These are phyloP conservation scores for Calamus simplicifolius DNA, from an alignment of 176 grass and related monocot species.

Conservation along the genomic window DNA sequence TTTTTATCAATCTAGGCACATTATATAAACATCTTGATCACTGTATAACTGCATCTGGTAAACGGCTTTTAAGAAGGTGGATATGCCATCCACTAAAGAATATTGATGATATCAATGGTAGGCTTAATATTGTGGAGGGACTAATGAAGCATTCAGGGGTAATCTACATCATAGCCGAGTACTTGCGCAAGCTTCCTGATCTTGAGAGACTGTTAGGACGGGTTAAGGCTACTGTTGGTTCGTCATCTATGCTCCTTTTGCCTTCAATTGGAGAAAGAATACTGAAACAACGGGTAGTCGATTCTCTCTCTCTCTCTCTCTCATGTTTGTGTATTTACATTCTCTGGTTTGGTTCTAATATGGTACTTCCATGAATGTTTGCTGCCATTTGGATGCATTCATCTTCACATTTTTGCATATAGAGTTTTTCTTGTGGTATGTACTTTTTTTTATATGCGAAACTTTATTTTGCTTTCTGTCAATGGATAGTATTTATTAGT, in stretches of 20 bases:
- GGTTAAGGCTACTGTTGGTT: conserved; percentile 69
- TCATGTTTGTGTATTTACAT: too few species aligned
- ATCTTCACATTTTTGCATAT: too few species aligned
- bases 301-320: not conserved
- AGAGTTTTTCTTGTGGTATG: too few species aligned
- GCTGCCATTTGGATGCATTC: too few species aligned
- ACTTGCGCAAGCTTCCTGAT: conserved; percentile 66
- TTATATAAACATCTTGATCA: conserved; percentile 90
- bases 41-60: conserved; percentile 76
- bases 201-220: conserved; percentile 78
- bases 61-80: conserved; percentile 83
- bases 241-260: conserved; percentile 41
- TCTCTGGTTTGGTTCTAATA: too few species aligned
- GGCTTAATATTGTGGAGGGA: conserved; percentile 71
- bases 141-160: conserved; percentile 62
- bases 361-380: too few species aligned
- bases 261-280: conserved; percentile 65
- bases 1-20: conserved; percentile 40
- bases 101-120: conserved; percentile 54
- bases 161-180: conserved; percentile 33
- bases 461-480: too few species aligned
- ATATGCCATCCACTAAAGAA: conserved; percentile 83
- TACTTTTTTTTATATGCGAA: too few species aligned
- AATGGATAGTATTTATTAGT: too few species aligned
- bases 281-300: conserved; percentile 69